A percentile compares a stretch with the other conserved stretches of the same genome.
These are phyloP conservation scores for Ochetophila trinervis DNA, from an alignment of 306 rosid genomes.

Conservation along the genomic window DNA sequence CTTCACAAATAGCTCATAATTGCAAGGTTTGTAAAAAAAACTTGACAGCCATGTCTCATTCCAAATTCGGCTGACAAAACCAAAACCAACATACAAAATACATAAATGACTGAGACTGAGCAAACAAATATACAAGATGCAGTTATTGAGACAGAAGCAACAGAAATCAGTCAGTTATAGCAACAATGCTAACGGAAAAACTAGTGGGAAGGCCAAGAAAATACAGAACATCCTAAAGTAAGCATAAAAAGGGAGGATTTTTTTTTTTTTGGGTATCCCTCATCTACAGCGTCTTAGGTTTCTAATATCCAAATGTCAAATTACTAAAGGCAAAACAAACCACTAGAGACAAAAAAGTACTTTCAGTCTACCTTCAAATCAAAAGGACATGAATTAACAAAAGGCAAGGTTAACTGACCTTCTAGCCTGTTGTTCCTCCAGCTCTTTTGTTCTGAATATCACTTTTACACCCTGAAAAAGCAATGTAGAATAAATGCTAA, in stretches of 20 bases:
- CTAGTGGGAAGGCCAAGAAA: neutral
- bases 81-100: conserved; percentile 15
- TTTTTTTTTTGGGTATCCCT: too few relatives aligned
- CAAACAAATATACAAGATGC: conserved; percentile 16
- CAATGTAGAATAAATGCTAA: conserved; percentile 12
- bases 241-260: neutral
- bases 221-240: neutral
- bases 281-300: neutral
- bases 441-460: conserved; percentile 82
- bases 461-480: conserved; percentile 83
- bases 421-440: conserved; percentile 89
- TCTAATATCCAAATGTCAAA: neutral
- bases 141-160: neutral
- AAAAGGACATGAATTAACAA: conserved; percentile 6
- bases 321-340: conserved; percentile 7
- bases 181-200: neutral
- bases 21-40: conserved; percentile 98
- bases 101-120: conserved; percentile 1
- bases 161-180: neutral
- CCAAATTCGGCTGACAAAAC: conserved; percentile 88
- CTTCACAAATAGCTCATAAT: conserved; percentile 96
- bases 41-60: conserved; percentile 94
- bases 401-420: conserved; percentile 50
- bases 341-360: neutral
- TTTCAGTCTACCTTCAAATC: conserved; percentile 6